These are phyloP conservation scores for Pichia membranifaciens DNA, from an alignment of 805 yeast genomes.

Conservation along the genomic window DNA sequence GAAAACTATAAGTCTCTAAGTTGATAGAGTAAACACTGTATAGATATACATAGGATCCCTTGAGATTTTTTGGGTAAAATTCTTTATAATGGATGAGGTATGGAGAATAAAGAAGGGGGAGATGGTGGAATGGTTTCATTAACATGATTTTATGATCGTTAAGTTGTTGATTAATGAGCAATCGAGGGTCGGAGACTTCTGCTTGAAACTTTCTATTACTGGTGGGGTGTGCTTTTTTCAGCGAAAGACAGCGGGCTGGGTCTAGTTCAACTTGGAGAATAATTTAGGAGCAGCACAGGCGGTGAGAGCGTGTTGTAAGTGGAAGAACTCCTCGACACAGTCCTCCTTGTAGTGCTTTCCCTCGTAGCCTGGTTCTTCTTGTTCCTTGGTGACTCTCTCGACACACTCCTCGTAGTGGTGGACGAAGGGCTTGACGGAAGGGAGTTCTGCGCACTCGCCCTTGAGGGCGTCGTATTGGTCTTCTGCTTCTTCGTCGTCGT, in stretches of 20 bases:
- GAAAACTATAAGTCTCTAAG: neutral
- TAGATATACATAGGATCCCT: no score
- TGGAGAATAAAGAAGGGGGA: neutral
- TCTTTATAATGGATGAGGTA: neutral
- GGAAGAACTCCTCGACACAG: slow-evolving; percentile 98
- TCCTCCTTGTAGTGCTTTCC: slow-evolving; percentile 85
- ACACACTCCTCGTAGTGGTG: slow-evolving; percentile 94
- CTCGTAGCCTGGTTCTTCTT: slow-evolving; percentile 79
- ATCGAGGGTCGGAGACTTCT: no score
- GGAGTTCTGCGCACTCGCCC: slow-evolving; percentile 64
- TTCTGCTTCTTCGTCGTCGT: slow-evolving; percentile 51
- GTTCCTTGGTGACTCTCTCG: slow-evolving; percentile 86
- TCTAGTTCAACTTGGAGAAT: slow-evolving; percentile 77
- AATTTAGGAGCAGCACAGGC: slow-evolving; percentile 88
- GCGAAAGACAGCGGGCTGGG: no score
- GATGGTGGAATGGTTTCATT: neutral
- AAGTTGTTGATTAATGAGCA: no score
- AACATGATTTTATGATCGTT: no score
- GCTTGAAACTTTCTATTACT: no score
- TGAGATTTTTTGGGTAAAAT: no score
- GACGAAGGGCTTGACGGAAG: slow-evolving; percentile 61
- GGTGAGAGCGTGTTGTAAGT: slow-evolving; percentile 87
- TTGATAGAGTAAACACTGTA: no score
- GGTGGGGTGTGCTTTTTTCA: no score
- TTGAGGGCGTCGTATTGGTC: slow-evolving; percentile 62